Conservation (phyloP, 1,284 basidiomycete genomes). For the Puccinia novopanici region DNA sequence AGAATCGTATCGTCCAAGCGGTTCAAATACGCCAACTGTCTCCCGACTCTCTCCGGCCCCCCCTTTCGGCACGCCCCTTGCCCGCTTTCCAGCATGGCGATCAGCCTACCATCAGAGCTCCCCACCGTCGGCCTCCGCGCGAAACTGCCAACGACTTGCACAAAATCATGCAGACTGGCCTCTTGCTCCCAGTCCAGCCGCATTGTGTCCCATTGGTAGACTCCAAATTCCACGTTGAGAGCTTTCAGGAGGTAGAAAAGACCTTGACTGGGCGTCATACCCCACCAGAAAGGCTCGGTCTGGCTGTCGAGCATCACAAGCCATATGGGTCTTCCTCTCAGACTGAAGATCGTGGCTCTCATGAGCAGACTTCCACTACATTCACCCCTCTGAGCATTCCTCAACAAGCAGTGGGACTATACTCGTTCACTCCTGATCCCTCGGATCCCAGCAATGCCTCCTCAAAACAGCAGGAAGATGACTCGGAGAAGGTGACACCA, state of each 20-base stretch:
- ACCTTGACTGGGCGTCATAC: not conserved
- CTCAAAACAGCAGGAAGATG: not conserved
- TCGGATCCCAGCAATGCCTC: not conserved
- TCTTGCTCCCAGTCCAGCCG: not conserved
- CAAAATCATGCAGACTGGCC: not conserved
- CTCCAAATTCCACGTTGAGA: not conserved
- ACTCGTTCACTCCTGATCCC: slow-evolving; percentile 18
- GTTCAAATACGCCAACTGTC: not conserved
- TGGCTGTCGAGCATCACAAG: not conserved
- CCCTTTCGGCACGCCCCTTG: not conserved
- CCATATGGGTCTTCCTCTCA: not conserved
- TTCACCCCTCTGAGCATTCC: slow-evolving; percentile 19
- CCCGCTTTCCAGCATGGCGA: not conserved
- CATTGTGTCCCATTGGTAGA: not conserved
- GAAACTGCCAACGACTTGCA: not conserved
- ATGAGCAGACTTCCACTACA: not conserved
- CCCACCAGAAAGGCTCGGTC: not conserved
- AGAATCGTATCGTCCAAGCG: slow-evolving; percentile 10
- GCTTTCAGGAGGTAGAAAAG: not conserved
- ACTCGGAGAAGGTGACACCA: slow-evolving; percentile 1
- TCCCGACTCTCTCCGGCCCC: not conserved
- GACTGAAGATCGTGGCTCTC: not conserved
- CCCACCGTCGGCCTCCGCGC: not conserved
- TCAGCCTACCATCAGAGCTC: slow-evolving; percentile 24
- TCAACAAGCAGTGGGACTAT: slow-evolving; percentile 21